A percentile compares a stretch with the other conserved stretches of the same genome.
Conservation (phyloP, 495 filamentous ascomycete species). For the Neurospora sp. region DNA sequence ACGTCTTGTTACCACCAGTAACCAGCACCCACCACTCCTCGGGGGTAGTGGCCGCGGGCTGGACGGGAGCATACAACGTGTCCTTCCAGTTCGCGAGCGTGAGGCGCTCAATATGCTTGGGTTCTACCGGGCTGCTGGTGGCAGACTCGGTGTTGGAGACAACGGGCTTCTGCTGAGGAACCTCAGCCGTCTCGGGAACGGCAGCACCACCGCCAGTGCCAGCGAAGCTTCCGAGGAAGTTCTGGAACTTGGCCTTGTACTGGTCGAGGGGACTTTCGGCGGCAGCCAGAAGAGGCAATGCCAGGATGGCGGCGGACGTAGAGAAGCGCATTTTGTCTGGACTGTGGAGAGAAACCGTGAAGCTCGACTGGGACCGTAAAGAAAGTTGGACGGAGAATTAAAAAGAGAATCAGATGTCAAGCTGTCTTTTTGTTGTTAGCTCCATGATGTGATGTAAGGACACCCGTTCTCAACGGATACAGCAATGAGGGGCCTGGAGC, state of each 20-base stretch:
- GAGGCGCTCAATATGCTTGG: constrained; percentile 47
- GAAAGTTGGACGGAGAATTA: neutral
- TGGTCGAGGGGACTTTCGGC: constrained; percentile 34
- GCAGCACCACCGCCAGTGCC: constrained; percentile 13
- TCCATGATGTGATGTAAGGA: neutral
- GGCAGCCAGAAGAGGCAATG: constrained; percentile 62
- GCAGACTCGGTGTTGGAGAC: constrained; percentile 16
- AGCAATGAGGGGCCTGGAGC: neutral
- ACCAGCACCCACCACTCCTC: constrained; percentile 77
- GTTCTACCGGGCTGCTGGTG: constrained; percentile 32
- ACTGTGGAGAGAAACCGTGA: neutral
- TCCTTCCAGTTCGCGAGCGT: constrained; percentile 64
- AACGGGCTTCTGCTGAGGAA: constrained; percentile 27
- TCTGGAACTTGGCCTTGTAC: constrained; percentile 63
- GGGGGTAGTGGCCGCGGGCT: constrained; percentile 41
- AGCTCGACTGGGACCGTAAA: neutral
- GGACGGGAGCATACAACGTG: constrained; percentile 52
- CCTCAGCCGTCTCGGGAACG: constrained; percentile 44
- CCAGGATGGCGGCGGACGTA: constrained; percentile 43
- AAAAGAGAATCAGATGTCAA: neutral
- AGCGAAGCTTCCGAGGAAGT: constrained; percentile 36
- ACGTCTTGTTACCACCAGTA: constrained; percentile 81
- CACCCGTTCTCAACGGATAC: neutral
- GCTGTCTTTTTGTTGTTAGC: neutral
- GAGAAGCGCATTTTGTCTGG: constrained; percentile 60